Evolutionary conservation across 306 rosid species (phyloP), one percentile per base, ranked within the genome.

Genomic region (Phaseolus lunatus): DNA sequence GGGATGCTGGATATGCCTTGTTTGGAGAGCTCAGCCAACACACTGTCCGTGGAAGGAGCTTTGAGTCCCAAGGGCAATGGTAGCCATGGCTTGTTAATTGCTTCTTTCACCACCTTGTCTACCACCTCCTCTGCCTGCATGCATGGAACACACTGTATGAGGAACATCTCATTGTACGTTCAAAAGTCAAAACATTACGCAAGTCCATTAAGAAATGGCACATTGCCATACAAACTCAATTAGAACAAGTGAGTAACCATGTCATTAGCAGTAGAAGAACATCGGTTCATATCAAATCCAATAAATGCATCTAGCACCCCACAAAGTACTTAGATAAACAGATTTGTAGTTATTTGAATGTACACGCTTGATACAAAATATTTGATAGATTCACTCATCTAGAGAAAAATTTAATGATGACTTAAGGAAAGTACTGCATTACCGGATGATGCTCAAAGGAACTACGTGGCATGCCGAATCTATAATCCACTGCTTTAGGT

Each of bases 31-130:
- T 96, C 99, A 57, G 85, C 78, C 67, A 92, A 81, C 1, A 96
- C 97, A 76, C 88, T 82, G 19, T 92, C 99, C 0, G 90, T 84
- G 27, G 97, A 96, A 59, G 99, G 99, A 54, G 97, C 93, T 68
- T 96, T 96, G 3, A 96, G 94, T 35, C 99, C 98, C 39, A 94
- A 78, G 7, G 98, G 98, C 35, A 92, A 79, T 4, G 98, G 98
- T 47, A 92, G 79, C 98, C 98, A 92, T 79, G 98, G 98, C 84
- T 92, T 92, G 90, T 35, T 89, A 9, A 94, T 94, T 86, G 95
- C 98, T 71, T 94, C 98, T 76, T 84, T 92, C 78, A 94, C 90
- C 47, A 86, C 90, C 77, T 80, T 88, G 89, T 92, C 99, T 80
- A 96, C 90, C 33, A 89, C 86, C 31, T 96, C 99, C 72, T 96